Evolutionary conservation across 139 green algal species (phyloP).

Genomic region (Edaphochlamys debaryana): DNA sequence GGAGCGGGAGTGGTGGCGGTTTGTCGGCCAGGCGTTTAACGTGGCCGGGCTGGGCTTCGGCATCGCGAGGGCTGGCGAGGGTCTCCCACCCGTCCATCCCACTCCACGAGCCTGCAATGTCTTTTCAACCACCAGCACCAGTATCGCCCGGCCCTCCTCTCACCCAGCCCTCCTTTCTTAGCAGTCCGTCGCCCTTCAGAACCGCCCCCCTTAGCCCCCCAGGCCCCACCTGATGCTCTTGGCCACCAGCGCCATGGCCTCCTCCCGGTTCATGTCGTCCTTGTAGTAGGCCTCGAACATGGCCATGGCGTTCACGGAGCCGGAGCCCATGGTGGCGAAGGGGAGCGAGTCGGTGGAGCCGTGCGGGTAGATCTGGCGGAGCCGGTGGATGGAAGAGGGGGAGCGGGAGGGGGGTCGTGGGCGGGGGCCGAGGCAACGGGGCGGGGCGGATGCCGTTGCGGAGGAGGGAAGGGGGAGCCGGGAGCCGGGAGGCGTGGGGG

Average conservation of each 20-base stretch:
- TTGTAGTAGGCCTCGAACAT: slow-evolving; percentile 97
- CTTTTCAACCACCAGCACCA: too few species aligned
- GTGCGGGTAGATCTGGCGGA: slow-evolving; percentile 93
- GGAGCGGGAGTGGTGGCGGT: too few species aligned
- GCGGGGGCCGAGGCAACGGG: background rate
- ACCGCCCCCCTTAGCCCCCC: background rate
- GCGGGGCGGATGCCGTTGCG: too few species aligned
- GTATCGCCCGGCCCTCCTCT: too few species aligned
- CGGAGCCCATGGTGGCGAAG: slow-evolving; percentile 97
- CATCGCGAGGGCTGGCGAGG: too few species aligned
- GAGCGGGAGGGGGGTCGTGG: background rate
- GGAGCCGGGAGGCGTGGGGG: too few species aligned
- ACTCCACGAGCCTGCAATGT: too few species aligned
- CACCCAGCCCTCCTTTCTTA: too few species aligned
- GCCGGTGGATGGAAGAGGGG: background rate
- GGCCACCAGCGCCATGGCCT: slow-evolving; percentile 88
- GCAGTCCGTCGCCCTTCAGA: background rate
- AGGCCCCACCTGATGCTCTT: slow-evolving; percentile 9
- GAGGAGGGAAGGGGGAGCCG: too few species aligned
- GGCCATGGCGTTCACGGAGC: slow-evolving; percentile 96
- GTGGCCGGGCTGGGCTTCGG: too few species aligned
- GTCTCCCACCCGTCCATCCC: too few species aligned
- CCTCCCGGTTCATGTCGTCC: slow-evolving; percentile 90
- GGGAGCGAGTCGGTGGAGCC: slow-evolving; percentile 97
- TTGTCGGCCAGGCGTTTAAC: too few species aligned